Conservation (phyloP, 164 flowering plant species). For the Houttuynia cordata region DNA sequence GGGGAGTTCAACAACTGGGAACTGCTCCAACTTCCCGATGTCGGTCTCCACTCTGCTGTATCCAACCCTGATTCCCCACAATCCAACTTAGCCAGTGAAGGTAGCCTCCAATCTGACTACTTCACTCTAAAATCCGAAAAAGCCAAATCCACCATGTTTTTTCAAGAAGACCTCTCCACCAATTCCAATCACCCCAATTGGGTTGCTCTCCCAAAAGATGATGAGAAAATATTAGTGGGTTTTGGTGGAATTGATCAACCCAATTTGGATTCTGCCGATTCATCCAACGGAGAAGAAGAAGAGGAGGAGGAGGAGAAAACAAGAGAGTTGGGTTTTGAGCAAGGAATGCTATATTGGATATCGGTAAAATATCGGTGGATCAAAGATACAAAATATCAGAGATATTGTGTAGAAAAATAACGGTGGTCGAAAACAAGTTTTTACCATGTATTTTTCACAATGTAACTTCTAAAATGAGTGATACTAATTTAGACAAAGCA, state of each 20-base stretch:
- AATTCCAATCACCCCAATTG: conserved; percentile 46
- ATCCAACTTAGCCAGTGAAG: conserved; percentile 25
- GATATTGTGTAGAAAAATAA: no score
- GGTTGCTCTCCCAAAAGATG: conserved; percentile 33
- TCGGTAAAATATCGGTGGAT: no score
- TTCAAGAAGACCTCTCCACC: conserved; percentile 23
- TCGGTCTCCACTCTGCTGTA: conserved; percentile 9
- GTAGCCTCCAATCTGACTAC: conserved; percentile 46
- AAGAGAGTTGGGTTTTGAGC: conserved; percentile 14
- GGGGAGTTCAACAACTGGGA: conserved; percentile 64
- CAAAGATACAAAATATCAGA: no score
- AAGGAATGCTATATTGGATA: no score
- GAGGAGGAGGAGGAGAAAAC: conserved; percentile 9
- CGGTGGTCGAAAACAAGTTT: no score
- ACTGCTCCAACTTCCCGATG: conserved; percentile 29
- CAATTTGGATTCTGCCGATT: conserved; percentile 43
- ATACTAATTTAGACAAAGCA: no score
- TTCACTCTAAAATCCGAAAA: conserved; percentile 40
- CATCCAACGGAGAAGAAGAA: conserved; percentile 4
- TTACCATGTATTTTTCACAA: no score
- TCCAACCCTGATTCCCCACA: conserved; percentile 9
- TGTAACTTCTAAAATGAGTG: no score
- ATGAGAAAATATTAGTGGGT: conserved; percentile 3
- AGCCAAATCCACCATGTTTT: conserved; percentile 10
- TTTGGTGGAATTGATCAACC: conserved; percentile 4